Base-by-base conservation (phyloP, 805 yeast genomes). In the Yamadazyma ubonensis region DNA sequence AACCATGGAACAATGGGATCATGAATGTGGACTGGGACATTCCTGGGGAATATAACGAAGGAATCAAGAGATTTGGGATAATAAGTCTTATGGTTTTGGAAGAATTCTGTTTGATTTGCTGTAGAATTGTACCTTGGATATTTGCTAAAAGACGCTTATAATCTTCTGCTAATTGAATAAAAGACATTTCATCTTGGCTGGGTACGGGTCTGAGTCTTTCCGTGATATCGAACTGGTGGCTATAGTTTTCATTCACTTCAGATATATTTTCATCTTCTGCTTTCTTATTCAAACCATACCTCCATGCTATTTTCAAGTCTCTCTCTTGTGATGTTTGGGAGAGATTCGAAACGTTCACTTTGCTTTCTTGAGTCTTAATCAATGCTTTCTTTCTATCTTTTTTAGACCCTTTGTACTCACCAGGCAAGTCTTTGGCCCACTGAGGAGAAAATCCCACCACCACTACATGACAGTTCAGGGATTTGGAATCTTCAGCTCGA, bases 251-350 rank as follows among this genome's bases (percentile, higher is more conserved):
- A 49, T 70, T 68, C 2, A 61, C 56, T 17, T 38, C 40, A 6
- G 46, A 45, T 6, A 38, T 30, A n/a, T 31, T 33, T 4, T 51
- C 62, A 1, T 57, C 41, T 9, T 51, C 59, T 33, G 46, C 28
- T 42, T 53, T 49, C 48, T 54, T 57, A 38, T 54, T 50, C 36
- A 74, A 51, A 0, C 91, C 93, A 54, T 90, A 90, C 53, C 97
- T 76, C 98, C 98, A 90, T 1, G 98, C 97, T 50, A 90, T 90
- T 55, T 82, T 86, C 73, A 90, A 66, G 48, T 83, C 86, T 5
- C 63, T 56, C 9, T 51, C 54, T 29, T 33, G 38, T 25, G 45
- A 45, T 14, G 33, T 49, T 46, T 41, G 76, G 2, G 78, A 60
- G 52, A 83, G 55, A 54, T 86, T 86, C 21, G 82, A 77, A 3